Evolutionary conservation across 768 basidiomycete species (phyloP).

Genomic region (Leccinellum albellum): DNA sequence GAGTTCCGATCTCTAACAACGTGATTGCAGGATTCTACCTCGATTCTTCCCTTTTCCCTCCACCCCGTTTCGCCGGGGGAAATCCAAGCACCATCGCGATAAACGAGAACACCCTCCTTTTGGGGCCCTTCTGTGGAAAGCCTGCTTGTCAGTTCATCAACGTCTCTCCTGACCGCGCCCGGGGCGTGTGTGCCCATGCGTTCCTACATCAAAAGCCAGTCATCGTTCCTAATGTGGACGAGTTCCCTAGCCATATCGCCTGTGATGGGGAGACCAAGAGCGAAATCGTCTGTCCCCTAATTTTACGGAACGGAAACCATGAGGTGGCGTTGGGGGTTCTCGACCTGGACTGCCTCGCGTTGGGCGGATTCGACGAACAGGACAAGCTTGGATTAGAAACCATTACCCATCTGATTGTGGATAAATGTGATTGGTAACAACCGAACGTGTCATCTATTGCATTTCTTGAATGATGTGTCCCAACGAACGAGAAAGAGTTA

Average conservation of each 20-base stretch:
- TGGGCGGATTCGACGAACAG: conserved; percentile 69
- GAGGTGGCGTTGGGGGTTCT: conserved; percentile 53
- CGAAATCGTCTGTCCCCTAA: conserved; percentile 84
- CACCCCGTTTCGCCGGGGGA: conserved; percentile 28
- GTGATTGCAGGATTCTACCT: conserved; percentile 77
- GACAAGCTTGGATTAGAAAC: conserved; percentile 75
- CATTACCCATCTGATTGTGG: conserved; percentile 63
- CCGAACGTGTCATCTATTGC: conserved; percentile 11
- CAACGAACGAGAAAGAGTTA: background rate
- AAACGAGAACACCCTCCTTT: conserved; percentile 39
- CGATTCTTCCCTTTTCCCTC: conserved; percentile 58
- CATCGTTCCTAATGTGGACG: conserved; percentile 73
- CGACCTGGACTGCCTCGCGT: conserved; percentile 80
- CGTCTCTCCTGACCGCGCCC: conserved; percentile 45
- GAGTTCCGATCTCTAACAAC: conserved; percentile 18
- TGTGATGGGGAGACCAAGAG: conserved; percentile 90
- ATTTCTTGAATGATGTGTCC: background rate
- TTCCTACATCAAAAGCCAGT: conserved; percentile 55
- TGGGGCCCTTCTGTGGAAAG: conserved; percentile 87
- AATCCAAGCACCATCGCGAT: conserved; percentile 11
- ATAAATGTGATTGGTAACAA: conserved; percentile 60
- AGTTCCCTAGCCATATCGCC: conserved; percentile 89
- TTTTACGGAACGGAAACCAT: conserved; percentile 34
- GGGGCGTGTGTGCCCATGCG: conserved; percentile 86
- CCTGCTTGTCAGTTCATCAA: conserved; percentile 88